Percentiles rank a stretch among this genome's conserved stretches.
Evolutionary conservation across 2,329 filamentous ascomycete species (phyloP).

Genomic region (Monosporascus sp.): DNA sequence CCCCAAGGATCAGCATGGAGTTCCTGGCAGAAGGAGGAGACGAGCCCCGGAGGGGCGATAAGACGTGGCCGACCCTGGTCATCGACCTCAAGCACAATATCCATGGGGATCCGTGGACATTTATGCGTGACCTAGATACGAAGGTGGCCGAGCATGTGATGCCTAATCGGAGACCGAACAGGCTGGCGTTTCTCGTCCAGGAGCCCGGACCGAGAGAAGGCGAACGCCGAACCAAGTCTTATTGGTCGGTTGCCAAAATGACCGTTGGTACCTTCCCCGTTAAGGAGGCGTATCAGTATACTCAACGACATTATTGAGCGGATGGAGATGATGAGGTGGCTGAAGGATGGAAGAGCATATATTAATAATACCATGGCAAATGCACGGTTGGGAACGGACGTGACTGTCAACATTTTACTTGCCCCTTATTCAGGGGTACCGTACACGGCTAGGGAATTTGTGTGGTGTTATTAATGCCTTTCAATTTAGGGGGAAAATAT

Average conservation of each 20-base stretch:
- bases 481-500: no score
- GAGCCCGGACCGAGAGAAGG: not conserved
- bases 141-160: not conserved
- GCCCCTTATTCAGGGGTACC: no score
- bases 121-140: not conserved
- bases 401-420: no score
- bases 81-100: not conserved
- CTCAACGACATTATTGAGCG: not conserved
- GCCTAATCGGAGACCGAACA: not conserved
- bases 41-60: not conserved
- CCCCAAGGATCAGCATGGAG: not conserved
- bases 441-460: no score
- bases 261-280: not conserved
- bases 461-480: no score
- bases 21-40: not conserved
- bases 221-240: not conserved
- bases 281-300: not conserved
- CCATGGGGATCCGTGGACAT: not conserved
- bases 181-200: not conserved
- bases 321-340: no score
- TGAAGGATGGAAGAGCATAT: no score
- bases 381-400: no score
- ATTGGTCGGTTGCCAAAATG: not conserved
- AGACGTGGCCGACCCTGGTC: not conserved
- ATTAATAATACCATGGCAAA: no score